Percentiles rank a stretch among this genome's conserved stretches.
phyloP scores from a whole-genome alignment of 768 basidiomycete genomes.

The Tricholoma matsutake region DNA sequence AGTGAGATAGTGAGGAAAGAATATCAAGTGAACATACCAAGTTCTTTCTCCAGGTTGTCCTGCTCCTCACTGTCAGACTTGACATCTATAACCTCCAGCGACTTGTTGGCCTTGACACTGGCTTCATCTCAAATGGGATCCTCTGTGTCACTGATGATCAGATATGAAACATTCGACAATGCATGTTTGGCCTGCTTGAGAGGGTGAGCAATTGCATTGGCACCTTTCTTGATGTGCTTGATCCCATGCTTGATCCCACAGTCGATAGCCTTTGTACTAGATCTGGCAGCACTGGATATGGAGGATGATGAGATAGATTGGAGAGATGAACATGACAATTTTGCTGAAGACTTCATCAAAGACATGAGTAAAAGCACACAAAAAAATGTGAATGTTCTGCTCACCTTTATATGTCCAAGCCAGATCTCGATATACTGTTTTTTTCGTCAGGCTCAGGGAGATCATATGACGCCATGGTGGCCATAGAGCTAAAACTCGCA shows the following conservation, averaged over 20 bases:
- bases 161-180: too few species aligned
- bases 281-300: too few species aligned
- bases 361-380: neutral
- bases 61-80: neutral
- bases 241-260: neutral
- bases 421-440: too few species aligned
- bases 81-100: neutral
- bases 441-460: too few species aligned
- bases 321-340: neutral
- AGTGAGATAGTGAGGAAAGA: too few species aligned
- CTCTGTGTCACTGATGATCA: neutral
- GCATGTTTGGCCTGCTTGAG: neutral
- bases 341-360: neutral
- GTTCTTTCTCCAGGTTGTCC: too few species aligned
- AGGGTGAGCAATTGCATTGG: neutral
- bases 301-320: neutral
- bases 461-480: neutral
- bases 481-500: neutral
- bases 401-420: too few species aligned
- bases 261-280: neutral
- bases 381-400: too few species aligned
- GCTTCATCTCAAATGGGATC: neutral
- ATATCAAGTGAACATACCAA: too few species aligned
- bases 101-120: neutral
- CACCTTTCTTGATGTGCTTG: constrained; percentile 1